These are phyloP conservation scores for Populus nigra DNA, from an alignment of 345 rosid species.

Conservation along the genomic window DNA sequence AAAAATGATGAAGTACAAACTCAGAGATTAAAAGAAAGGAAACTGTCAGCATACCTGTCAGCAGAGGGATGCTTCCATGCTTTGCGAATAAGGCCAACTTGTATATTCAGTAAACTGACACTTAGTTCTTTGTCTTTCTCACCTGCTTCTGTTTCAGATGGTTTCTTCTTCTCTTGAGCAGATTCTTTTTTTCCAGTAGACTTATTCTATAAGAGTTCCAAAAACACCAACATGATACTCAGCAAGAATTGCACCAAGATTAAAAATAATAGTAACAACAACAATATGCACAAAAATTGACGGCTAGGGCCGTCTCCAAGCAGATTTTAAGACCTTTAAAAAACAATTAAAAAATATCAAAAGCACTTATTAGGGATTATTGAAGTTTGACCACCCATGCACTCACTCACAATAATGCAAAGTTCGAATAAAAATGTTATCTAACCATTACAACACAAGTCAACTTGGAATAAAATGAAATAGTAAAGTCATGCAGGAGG, in stretches of 20 bases:
- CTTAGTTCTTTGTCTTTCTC: constrained; percentile 74
- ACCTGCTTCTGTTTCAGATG: constrained; percentile 47
- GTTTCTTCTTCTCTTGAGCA: constrained; percentile 59
- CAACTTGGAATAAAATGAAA: too few species aligned
- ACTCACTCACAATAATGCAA: too few species aligned
- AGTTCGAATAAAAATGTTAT: too few species aligned
- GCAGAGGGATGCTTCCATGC: constrained; percentile 99
- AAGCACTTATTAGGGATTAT: too few species aligned
- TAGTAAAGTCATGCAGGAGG: too few species aligned
- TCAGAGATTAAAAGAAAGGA: not conserved
- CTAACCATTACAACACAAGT: too few species aligned
- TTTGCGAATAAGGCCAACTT: constrained; percentile 84
- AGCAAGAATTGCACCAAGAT: not conserved
- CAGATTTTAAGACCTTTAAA: too few species aligned
- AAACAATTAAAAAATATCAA: too few species aligned
- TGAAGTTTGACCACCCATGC: too few species aligned
- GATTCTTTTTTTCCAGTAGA: constrained; percentile 48
- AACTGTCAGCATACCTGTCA: constrained; percentile 64
- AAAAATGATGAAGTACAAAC: not conserved
- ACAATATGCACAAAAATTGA: too few species aligned
- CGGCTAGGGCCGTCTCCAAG: too few species aligned
- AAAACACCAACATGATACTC: not conserved
- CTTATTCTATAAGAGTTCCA: constrained; percentile 44
- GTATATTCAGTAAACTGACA: constrained; percentile 81
- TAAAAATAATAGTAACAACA: too few species aligned